Base-by-base conservation (phyloP, 495 filamentous ascomycete species). In the Penicillium odoratum region DNA sequence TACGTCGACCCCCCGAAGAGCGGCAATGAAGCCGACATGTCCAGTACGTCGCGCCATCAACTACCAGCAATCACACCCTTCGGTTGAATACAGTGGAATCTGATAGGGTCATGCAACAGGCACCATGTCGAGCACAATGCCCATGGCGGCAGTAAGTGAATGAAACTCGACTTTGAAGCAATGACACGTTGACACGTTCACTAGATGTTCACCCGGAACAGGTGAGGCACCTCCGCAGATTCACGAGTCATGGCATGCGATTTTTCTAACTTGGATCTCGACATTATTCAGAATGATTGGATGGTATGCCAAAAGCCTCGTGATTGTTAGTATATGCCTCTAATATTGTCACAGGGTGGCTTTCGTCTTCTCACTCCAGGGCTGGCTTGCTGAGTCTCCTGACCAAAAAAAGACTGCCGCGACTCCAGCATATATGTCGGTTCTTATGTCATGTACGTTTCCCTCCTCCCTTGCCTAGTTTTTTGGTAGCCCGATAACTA, bases 171-270 rank as follows among this genome's bases (percentile, higher is more conserved):
- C 28, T 43, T 42, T 25, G 11, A 10, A 34, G 43, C 31, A 34
- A 45, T 53, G 26, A 11, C 44, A 59, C 55, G 55, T 65, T 73
- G 45, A 74, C 61, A 42, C 13, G 42, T 49, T 30, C 21, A 8
- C 34, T 68, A 88, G 85, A 93, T 97, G 80, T 95, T 96, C 71
- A 93, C 89, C 59, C 81, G 91, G 48, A 96, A 94, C 74, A 87
- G 89, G 81, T 95, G 84, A 79, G 83, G 49, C 11, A 21, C 28
- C 11, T 47, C 10, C 28, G 25, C 51, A 28, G 31, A 45, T 31
- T 13, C 38, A 15, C n/a, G 11, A 16, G 42, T 18, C 33, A 31
- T 25, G 16, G 15, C 36, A 36, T 15, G n/a, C 7, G 25, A 26
- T 58, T 70, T 7, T 26, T 36, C 34, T 53, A 29, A 53, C 28